A percentile compares a stretch with the other conserved stretches of the same genome.
These are phyloP conservation scores for Inonotus hispidus DNA, from an alignment of 1,284 basidiomycete genomes.

Conservation along the genomic window DNA sequence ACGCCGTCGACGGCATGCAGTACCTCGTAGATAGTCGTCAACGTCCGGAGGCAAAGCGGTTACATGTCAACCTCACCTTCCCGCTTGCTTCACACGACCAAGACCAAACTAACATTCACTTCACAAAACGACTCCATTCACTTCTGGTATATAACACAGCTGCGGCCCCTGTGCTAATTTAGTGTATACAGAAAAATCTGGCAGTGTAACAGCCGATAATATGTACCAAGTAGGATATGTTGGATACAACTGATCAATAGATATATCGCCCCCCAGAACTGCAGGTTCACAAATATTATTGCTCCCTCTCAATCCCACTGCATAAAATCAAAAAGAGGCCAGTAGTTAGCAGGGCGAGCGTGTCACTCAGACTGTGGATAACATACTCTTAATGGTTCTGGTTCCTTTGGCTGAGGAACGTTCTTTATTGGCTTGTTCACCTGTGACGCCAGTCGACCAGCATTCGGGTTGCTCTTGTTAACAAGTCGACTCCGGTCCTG, in stretches of 20 bases:
- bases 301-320: conserved; percentile 11
- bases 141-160: background rate
- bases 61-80: background rate
- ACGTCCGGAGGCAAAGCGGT: background rate
- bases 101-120: background rate
- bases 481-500: conserved; percentile 10
- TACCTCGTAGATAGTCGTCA: background rate
- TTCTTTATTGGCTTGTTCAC: conserved; percentile 13
- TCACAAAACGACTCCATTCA: background rate
- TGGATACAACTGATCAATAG: background rate
- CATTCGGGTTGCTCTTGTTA: conserved; percentile 16
- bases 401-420: background rate
- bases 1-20: conserved; percentile 11
- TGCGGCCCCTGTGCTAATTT: too few species aligned
- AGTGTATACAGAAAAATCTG: too few species aligned
- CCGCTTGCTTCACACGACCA: background rate
- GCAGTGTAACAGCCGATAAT: too few species aligned
- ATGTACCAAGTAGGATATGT: too few species aligned
- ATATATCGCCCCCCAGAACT: background rate
- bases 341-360: background rate
- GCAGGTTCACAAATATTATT: background rate
- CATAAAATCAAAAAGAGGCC: background rate
- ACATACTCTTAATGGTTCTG: conserved; percentile 9
- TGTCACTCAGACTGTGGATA: background rate
- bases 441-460: conserved; percentile 11